These are phyloP conservation scores for Datura wrightii DNA, from an alignment of 257 asterid species.

Conservation along the genomic window DNA sequence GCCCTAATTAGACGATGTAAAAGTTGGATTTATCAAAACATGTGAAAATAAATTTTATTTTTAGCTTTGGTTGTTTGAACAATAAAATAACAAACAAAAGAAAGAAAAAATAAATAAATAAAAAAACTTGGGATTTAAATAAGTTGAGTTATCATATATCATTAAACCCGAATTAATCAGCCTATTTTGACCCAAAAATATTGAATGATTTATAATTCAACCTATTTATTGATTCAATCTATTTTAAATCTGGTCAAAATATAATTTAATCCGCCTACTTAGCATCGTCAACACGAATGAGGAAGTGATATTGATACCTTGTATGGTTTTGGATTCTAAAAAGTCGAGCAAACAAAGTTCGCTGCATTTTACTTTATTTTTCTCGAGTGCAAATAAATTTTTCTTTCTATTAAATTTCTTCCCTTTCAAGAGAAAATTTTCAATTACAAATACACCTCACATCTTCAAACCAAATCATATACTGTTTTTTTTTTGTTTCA, in stretches of 20 bases:
- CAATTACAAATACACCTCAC: slow-evolving; percentile 4
- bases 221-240: neutral
- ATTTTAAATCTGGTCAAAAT: too few species aligned
- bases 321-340: neutral
- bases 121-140: neutral
- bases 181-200: neutral
- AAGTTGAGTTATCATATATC: neutral
- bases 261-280: neutral
- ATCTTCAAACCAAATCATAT: neutral
- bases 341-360: neutral
- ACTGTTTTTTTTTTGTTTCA: too few species aligned
- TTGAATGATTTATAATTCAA: neutral
- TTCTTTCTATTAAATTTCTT: slow-evolving; percentile 18
- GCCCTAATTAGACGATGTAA: neutral
- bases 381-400: neutral
- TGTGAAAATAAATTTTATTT: neutral
- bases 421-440: neutral
- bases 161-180: neutral
- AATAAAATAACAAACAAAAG: neutral
- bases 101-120: neutral
- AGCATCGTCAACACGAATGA: neutral
- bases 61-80: neutral
- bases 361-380: slow-evolving; percentile 25
- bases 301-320: neutral
- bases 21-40: too few species aligned